Conservation (phyloP, 139 green algal species). For the Chlorella sp. region DNA sequence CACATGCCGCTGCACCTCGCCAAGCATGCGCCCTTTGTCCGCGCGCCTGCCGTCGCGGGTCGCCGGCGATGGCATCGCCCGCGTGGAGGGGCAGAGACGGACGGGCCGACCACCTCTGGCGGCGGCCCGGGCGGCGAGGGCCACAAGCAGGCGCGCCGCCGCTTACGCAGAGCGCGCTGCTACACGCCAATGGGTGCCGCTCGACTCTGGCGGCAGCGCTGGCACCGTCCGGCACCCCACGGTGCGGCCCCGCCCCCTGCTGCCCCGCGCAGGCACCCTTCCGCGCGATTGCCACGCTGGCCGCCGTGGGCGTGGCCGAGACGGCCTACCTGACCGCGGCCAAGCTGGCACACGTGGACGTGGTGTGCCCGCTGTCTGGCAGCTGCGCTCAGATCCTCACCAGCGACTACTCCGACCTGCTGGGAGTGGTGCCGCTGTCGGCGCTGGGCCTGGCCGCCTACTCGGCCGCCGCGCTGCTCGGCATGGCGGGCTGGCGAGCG, state of each 20-base stretch:
- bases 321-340: conserved; percentile 80
- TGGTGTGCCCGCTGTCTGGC: conserved; percentile 69
- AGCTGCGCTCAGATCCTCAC: conserved; percentile 75
- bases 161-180: too few species aligned
- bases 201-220: too few species aligned
- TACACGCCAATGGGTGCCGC: too few species aligned
- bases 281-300: conserved; percentile 47
- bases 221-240: too few species aligned
- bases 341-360: conserved; percentile 61
- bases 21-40: too few species aligned
- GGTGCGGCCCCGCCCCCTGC: background rate
- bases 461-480: conserved; percentile 47
- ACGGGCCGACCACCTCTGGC: too few species aligned
- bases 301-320: conserved; percentile 61
- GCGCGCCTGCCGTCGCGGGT: too few species aligned
- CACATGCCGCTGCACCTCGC: too few species aligned
- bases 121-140: too few species aligned
- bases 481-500: conserved; percentile 15
- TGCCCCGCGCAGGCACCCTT: conserved; percentile 16
- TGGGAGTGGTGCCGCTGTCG: conserved; percentile 74
- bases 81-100: background rate
- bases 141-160: too few species aligned
- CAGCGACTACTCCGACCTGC: conserved; percentile 71
- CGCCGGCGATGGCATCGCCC: too few species aligned
- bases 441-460: conserved; percentile 71